Conservation (phyloP, 306 rosid species). For the Lathyrus aphaca region DNA sequence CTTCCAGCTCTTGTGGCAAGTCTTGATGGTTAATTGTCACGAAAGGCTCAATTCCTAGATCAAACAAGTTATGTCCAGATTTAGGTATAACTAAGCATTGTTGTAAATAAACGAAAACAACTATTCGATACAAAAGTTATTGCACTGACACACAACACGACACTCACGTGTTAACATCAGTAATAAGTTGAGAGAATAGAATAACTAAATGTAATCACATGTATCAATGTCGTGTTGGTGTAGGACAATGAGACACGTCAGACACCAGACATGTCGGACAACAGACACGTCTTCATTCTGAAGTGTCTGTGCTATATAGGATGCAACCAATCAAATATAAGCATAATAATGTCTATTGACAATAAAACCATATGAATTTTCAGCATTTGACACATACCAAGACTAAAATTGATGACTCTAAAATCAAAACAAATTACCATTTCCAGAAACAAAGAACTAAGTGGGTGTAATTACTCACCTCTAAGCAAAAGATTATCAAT, state of each 20-base stretch:
- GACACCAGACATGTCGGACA: too few relatives aligned
- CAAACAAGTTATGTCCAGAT: constrained; percentile 27
- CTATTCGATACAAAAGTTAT: not conserved
- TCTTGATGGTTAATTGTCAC: constrained; percentile 64
- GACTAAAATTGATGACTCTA: not conserved
- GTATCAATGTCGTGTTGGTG: too few relatives aligned
- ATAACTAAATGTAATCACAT: too few relatives aligned
- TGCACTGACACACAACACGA: too few relatives aligned
- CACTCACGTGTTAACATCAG: too few relatives aligned
- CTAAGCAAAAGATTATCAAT: constrained; percentile 55
- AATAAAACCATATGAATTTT: too few relatives aligned
- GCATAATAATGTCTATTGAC: too few relatives aligned
- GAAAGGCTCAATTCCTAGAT: constrained; percentile 63
- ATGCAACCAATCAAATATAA: not conserved
- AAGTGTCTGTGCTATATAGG: too few relatives aligned
- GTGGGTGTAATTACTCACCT: constrained; percentile 42
- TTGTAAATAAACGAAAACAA: not conserved
- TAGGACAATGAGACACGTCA: too few relatives aligned
- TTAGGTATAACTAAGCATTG: constrained; percentile 11
- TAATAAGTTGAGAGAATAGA: too few relatives aligned
- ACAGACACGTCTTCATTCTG: too few relatives aligned
- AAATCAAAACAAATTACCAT: constrained; percentile 4
- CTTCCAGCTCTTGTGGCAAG: constrained; percentile 56
- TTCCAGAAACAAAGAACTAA: not conserved
- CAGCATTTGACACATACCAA: not conserved